These are phyloP conservation scores for Arthromyces matolae DNA, from an alignment of 768 basidiomycete species.

Conservation along the genomic window DNA sequence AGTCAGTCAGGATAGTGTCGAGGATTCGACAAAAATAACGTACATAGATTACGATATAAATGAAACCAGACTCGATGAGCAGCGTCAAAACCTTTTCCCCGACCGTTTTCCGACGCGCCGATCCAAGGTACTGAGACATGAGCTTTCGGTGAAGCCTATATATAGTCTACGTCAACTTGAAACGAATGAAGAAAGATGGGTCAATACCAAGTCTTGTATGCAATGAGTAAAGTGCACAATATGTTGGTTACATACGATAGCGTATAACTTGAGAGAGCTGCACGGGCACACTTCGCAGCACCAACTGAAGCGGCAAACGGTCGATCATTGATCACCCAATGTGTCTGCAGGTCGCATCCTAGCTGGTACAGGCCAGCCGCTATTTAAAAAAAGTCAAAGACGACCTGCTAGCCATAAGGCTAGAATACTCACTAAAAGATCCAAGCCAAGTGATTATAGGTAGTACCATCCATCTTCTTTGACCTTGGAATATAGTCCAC, in stretches of 20 bases:
- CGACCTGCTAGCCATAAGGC: no score
- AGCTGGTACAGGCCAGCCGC: slow-evolving; percentile 28
- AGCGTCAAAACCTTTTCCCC: slow-evolving; percentile 26
- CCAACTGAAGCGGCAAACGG: slow-evolving; percentile 25
- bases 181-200: no score
- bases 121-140: slow-evolving; percentile 22
- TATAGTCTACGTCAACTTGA: background rate
- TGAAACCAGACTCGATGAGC: slow-evolving; percentile 26
- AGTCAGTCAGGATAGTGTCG: no score
- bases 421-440: slow-evolving; percentile 22
- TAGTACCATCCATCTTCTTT: slow-evolving; percentile 16
- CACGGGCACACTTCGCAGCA: slow-evolving; percentile 20
- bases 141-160: slow-evolving; percentile 21
- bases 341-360: slow-evolving; percentile 24
- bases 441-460: slow-evolving; percentile 25
- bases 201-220: slow-evolving; percentile 23
- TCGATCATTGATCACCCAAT: slow-evolving; percentile 22
- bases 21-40: no score
- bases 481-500: slow-evolving; percentile 20
- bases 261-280: slow-evolving; percentile 27
- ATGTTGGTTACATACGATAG: slow-evolving; percentile 28
- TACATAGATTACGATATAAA: slow-evolving; percentile 27
- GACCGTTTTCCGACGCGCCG: slow-evolving; percentile 22
- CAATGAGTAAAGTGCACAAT: slow-evolving; percentile 26
- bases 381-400: background rate